Conservation (phyloP, 2,329 filamentous ascomycete genomes). For the Xylariales sp. region DNA sequence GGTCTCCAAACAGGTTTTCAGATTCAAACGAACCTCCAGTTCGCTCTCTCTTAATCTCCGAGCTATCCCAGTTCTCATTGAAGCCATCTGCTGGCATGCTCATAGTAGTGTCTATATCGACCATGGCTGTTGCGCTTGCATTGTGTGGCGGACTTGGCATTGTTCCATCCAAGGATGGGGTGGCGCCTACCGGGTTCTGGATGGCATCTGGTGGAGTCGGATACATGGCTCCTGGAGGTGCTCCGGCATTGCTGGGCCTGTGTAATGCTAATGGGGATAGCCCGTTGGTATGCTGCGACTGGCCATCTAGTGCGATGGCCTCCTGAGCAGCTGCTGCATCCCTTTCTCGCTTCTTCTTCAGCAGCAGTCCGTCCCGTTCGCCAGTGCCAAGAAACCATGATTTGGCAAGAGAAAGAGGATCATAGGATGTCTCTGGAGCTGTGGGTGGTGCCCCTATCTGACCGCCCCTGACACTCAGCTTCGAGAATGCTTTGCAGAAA, state of each 20-base stretch:
- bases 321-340: slow-evolving; percentile 38
- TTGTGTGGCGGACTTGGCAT: slow-evolving; percentile 52
- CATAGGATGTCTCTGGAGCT: slow-evolving; percentile 38
- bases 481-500: slow-evolving; percentile 44
- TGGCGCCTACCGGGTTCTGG: slow-evolving; percentile 47
- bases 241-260: slow-evolving; percentile 39
- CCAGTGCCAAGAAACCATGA: slow-evolving; percentile 40
- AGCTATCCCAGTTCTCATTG: slow-evolving; percentile 34
- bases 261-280: slow-evolving; percentile 49
- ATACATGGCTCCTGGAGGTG: slow-evolving; percentile 55
- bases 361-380: slow-evolving; percentile 43
- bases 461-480: slow-evolving; percentile 33
- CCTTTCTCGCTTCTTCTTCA: slow-evolving; percentile 47
- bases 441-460: slow-evolving; percentile 34
- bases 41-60: slow-evolving; percentile 42
- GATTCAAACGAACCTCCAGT: slow-evolving; percentile 39
- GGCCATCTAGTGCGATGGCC: slow-evolving; percentile 35
- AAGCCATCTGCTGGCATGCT: slow-evolving; percentile 27
- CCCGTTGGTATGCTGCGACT: slow-evolving; percentile 38
- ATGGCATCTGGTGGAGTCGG: slow-evolving; percentile 67
- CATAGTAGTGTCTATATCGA: slow-evolving; percentile 33
- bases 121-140: slow-evolving; percentile 21
- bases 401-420: slow-evolving; percentile 44
- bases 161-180: slow-evolving; percentile 52
- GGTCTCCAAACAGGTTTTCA: slow-evolving; percentile 62